Evolutionary conservation across 495 filamentous ascomycete species (phyloP), one percentile per base, ranked within the genome.

Genomic region (Physcia stellaris): DNA sequence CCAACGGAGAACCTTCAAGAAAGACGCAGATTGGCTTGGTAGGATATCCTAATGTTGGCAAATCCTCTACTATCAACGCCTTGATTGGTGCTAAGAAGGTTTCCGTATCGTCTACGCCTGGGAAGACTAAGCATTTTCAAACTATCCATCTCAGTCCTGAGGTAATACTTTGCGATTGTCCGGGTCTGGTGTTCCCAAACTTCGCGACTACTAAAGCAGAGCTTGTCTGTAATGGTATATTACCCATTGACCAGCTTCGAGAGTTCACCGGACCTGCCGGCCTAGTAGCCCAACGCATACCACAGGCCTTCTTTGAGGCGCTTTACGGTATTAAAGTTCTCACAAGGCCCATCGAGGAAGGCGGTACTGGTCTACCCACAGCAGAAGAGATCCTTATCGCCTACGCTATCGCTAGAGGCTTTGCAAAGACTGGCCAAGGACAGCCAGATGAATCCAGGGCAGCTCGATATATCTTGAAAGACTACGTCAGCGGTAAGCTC

Each of bases 111-210:
- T 77, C 88, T 20, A 99, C 92, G 2, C 92, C 92, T 4, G 92
- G 92, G 41, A 99, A 96, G 60, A 99, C 92, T 7, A 99, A 99
- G 63, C 92, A 99, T 52, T 99, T 99, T 64, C 92, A 99, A 57
- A 99, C 92, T 13, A 86, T 99, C 46, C 88, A 94, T 56, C 70
- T 96, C 33, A 86, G 81, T 45, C 79, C 86, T 12, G 70, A 77
- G 44, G 83, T 96, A 46, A 73, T 95, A 47, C 70, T 99, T 16
- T 96, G 92, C 63, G 92, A 99, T 76, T 99, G 92, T 51, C 92
- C 92, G 21, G 92, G 92, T 73, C 77, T 99, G 16, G 92, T 99
- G 2, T 96, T 99, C 61, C 87, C 92, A 41, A 95, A 96, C 59
- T 99, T 96, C 50, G 87, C 92, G 32, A 84, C 79, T 32, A 96